Base-by-base conservation (phyloP, 257 asterid genomes). In the Salvia rosmarinus region DNA sequence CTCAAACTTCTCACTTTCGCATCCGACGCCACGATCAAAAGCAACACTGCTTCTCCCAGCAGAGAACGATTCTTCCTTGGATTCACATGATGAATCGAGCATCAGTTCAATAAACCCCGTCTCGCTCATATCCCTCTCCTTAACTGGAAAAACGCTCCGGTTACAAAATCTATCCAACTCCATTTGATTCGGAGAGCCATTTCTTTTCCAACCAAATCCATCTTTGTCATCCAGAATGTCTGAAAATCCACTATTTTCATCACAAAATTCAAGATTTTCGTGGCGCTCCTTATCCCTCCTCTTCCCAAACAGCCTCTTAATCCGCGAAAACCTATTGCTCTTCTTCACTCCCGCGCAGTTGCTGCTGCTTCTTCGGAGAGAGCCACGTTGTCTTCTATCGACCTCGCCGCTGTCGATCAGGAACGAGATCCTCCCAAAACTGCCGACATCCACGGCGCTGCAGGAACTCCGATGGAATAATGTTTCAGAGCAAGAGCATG, bases 261-360 rank as follows among this genome's bases (percentile, higher is more conserved):
- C 90, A 5, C 25, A 34, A 44, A 70, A 37, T 7, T 50, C 84
- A 2, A 68, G 79, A 59, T 79, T 59, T 3, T 16, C 6, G 21
- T 2, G n/a, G n/a, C 84, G 34, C 30, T 49, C 42, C 79, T 70
- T n/a, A n/a, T n/a, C n/a, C 30, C 75, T 75, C 30, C 76, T 92
- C 83, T 79, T 92, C 77, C 73, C 66, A 46, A 92, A 92, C 2
- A 92, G 81, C 67, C 87, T 73, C 80, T 82, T 86, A 19, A 92
- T 88, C 75, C 75, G 84, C 89, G 96, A 81, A 52, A 92, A 84
- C n/a, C 96, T 95, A 44, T 73, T 82, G 49, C 72, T 82, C 10
- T 77, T 92, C 87, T 89, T 82, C 23, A 83, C 84, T 60, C 88
- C 96, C 14, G 81, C 92, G 67, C 96, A 84, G 67, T 87, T 92